Percentiles rank a stretch among this genome's conserved stretches.
Conservation (phyloP, 2,329 filamentous ascomycete species). For the Ascochyta clinopodiicola region DNA sequence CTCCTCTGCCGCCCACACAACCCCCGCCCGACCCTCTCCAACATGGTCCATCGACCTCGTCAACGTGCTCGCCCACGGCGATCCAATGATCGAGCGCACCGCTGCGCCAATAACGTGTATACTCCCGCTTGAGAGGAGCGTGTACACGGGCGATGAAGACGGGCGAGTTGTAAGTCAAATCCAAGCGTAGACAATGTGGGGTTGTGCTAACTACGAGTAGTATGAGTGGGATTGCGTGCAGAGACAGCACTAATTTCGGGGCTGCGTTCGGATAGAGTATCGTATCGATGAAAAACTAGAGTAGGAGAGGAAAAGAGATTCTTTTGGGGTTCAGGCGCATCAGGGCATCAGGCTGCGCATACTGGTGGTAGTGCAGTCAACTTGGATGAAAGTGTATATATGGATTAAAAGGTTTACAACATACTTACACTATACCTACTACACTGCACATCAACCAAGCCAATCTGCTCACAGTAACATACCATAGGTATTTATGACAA, state of each 20-base stretch:
- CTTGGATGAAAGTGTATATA: too few species aligned
- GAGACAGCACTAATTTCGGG: background rate
- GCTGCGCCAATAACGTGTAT: constrained; percentile 80
- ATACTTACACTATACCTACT: too few species aligned
- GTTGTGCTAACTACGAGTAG: constrained; percentile 36
- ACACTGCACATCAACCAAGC: too few species aligned
- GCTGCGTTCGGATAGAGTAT: too few species aligned
- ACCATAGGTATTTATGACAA: too few species aligned
- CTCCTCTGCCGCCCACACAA: background rate
- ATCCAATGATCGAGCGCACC: constrained; percentile 59
- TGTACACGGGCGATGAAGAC: constrained; percentile 95
- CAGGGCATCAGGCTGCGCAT: too few species aligned
- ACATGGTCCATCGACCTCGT: constrained; percentile 78
- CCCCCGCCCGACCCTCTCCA: background rate
- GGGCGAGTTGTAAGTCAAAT: constrained; percentile 69
- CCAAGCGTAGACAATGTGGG: background rate
- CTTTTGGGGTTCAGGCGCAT: too few species aligned
- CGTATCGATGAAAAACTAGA: too few species aligned
- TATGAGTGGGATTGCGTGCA: constrained; percentile 64
- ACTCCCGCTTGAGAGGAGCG: constrained; percentile 77
- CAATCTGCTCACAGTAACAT: too few species aligned
- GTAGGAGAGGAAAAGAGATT: too few species aligned
- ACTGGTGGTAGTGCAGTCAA: too few species aligned
- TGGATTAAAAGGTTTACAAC: too few species aligned
- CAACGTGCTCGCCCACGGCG: constrained; percentile 80